Evolutionary conservation across 2,329 filamentous ascomycete genomes (phyloP), one percentile per base, ranked within the genome.

Genomic region (Aspergillus sp.): DNA sequence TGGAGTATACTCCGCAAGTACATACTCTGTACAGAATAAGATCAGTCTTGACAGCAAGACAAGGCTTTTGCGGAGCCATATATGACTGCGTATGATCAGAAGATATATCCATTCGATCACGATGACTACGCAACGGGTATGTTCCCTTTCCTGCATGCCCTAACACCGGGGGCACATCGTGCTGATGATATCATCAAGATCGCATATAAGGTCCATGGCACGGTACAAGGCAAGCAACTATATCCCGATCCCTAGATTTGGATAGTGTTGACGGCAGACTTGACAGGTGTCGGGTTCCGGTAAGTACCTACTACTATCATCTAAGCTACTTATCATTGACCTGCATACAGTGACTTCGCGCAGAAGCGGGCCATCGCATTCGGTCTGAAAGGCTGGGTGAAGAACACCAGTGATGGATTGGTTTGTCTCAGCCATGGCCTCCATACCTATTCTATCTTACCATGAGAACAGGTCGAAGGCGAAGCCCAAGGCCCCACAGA

Each of bases 401-500:
- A 62, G 46, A 77, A 77, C 48, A 74, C 70, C 5, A 59, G 59
- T 5, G 69, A 71, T 46, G 71, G 69, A 52, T 67, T 67, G 56
- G 73, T 74, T 41, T 6, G 64, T 51, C 29, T 33, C n/a, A 10
- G n/a, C 3, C n/a, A 35, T 39, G 19, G 19, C 19, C 19, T 2
- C 19, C 19, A 19, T 19, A 19, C 19, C 40, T 35, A 41, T 47
- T 43, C 52, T 44, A 34, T 36, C 39, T 39, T 9, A 29, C 26
- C 28, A 12, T 10, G 7, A 12, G 29, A 39, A 47, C 54, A 95
- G 88, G 90, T 97, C 41, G 81, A 88, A 61, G 91, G 91, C 28
- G 90, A 96, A 69, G 89, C 84, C 4, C 91, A 97, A 64, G 90
- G 88, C 29, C 74, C 78, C 2, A 75, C 82, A 1, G 76, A 80